phyloP scores from a whole-genome alignment of 2,329 filamentous ascomycete species.

The Coniella vitis region DNA sequence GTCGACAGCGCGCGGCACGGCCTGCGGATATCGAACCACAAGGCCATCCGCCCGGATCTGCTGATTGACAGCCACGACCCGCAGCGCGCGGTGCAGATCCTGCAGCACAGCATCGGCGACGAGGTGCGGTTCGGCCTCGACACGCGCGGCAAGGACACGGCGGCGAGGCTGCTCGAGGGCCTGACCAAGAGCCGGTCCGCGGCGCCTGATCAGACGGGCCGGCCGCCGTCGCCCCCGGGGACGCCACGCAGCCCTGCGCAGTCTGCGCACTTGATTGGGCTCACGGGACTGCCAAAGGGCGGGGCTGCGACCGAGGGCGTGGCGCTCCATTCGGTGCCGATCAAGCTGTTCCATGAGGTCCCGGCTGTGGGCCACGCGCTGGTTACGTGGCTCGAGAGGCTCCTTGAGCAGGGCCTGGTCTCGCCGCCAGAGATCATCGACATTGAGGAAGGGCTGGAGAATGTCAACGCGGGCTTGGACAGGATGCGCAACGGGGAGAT shows the following conservation, averaged over 20 bases:
- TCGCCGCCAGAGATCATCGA: slow-evolving; percentile 59
- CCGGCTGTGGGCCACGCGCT: slow-evolving; percentile 55
- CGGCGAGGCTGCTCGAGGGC: slow-evolving; percentile 48
- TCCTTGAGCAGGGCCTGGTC: slow-evolving; percentile 49
- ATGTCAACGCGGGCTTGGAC: slow-evolving; percentile 63
- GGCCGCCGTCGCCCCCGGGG: slow-evolving; percentile 29
- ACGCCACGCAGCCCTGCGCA: slow-evolving; percentile 27
- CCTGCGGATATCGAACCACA: slow-evolving; percentile 42
- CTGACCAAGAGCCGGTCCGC: slow-evolving; percentile 29
- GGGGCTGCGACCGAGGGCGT: slow-evolving; percentile 35
- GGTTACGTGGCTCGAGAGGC: slow-evolving; percentile 58
- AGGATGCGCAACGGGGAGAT: slow-evolving; percentile 58
- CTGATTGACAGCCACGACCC: slow-evolving; percentile 63
- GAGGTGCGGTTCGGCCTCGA: slow-evolving; percentile 62
- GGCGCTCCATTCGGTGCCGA: slow-evolving; percentile 59
- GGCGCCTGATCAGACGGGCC: slow-evolving; percentile 12
- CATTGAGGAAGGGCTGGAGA: slow-evolving; percentile 54
- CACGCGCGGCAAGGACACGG: slow-evolving; percentile 58
- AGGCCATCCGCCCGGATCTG: slow-evolving; percentile 46
- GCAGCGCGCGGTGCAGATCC: slow-evolving; percentile 56
- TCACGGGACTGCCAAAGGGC: slow-evolving; percentile 63
- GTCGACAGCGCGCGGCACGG: slow-evolving; percentile 64
- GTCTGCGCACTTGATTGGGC: slow-evolving; percentile 55
- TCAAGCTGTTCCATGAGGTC: slow-evolving; percentile 69
- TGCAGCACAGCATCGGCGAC: slow-evolving; percentile 50